Evolutionary conservation across 768 basidiomycete species (phyloP), one percentile per base, ranked within the genome.

Genomic region (Amanita molliuscula): DNA sequence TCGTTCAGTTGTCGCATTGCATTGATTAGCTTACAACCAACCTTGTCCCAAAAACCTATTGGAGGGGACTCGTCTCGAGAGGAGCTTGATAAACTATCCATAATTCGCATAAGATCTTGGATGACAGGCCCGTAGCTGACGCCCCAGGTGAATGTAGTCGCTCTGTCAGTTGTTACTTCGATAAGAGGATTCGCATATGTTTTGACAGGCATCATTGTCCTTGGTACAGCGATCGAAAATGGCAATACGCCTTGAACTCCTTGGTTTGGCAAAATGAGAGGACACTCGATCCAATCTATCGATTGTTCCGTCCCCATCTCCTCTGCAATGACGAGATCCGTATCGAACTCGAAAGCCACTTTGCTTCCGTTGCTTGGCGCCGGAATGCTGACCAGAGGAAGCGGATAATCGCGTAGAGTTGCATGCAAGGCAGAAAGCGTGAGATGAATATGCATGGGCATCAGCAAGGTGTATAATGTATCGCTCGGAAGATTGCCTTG

Each of bases 1-100:
- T 43, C 33, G 28, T 43, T 51, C 44, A 55, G 21, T 51, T 51
- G 16, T 23, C 26, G 3, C 25, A 42, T 25, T 6, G 37, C n/a
- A 4, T 29, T 9, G 50, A 18, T 41, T 16, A 29, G 33, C 11
- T 31, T 58, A 3, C 10, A 52, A 53, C 71, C 57, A 52, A 86
- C 82, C 75, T 96, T 97, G 63, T 97, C 94, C 94, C 94, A 96
- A 62, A 96, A 95, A 6, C 92, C 94, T 54, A 95, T 59, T 8
- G 78, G 73, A 10, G 89, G 86, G 2, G 91, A 94, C 18, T 78
- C 72, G 65, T 98, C 94, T 40, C 79, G 75, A 44, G 88, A 79
- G 16, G 86, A 73, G 55, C 81, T 81, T 2, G 87, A 79, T 48
- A 98, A 60, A 2, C 83, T 83, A 50, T 96, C 94, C 23, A 97